Evolutionary conservation across 2,329 filamentous ascomycete genomes (phyloP), one percentile per base, ranked within the genome.

Genomic region (Hypoxylon sp.): DNA sequence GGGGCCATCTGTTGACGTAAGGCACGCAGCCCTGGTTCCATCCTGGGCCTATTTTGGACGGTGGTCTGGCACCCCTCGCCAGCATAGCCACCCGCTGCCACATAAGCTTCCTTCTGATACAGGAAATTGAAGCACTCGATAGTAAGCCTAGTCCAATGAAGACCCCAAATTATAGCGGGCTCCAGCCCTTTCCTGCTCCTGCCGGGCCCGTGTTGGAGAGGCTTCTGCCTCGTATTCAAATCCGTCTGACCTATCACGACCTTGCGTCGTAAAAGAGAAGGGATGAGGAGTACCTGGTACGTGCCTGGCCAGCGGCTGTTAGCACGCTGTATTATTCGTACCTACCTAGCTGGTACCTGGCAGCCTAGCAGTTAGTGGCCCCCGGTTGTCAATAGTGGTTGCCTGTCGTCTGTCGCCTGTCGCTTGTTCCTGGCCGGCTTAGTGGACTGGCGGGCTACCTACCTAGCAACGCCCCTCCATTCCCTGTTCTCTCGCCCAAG

Each of bases 61-160:
- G n/a, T 33, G 29, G 40, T 38, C 37, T 47, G 46, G 48, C 47
- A 53, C 47, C 47, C 31, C 41, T n/a, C 33, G 43, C 56, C 33
- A 23, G 54, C 61, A 63, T 61, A 63, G 61, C 61, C 60, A 61
- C 60, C 21, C 6, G 37, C 20, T 52, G 54, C 57, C 58, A 55
- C 61, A 57, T 63, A 41, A 61, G 57, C 58, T 61, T 53, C 57
- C 51, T 58, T 53, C 61, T 63, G 40, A 58, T 55, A 55, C 48
- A 50, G 61, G 61, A 61, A 58, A 61, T 55, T 58, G 58, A 58
- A 55, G 35, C 33, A 48, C 37, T 51, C 33, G 48, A 45, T 56
- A 48, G 56, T 51, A 55, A 47, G 48, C 46, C 41, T 31, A 29
- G 48, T 48, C 53, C 31, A 48, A n/a, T 46, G 17, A 45, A 17